Percentiles rank a stretch among this genome's conserved stretches.
Evolutionary conservation across 768 basidiomycete species (phyloP).

Genomic region (Cystofilobasidium ferigula): DNA sequence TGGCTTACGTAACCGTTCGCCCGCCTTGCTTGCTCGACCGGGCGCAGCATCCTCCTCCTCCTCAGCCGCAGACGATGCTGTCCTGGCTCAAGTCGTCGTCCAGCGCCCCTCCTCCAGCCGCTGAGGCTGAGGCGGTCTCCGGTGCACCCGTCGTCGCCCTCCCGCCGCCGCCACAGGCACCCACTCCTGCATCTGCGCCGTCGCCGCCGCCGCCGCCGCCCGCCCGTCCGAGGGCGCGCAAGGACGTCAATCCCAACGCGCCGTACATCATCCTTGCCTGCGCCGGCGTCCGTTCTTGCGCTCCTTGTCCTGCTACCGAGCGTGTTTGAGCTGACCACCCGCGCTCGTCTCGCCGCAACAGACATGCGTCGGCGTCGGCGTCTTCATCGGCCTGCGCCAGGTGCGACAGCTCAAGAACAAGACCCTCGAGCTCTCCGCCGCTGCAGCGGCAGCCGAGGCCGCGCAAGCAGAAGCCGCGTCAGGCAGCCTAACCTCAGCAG

Average conservation of each 20-base stretch:
- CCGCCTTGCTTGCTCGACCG: too few relatives aligned
- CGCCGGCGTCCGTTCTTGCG: not conserved
- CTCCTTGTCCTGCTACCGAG: too few relatives aligned
- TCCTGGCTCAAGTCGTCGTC: not conserved
- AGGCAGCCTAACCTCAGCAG: too few relatives aligned
- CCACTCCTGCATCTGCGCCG: not conserved
- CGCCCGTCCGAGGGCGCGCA: not conserved
- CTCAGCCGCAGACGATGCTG: not conserved
- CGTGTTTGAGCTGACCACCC: not conserved
- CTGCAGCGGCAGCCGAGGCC: not conserved
- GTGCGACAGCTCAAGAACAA: not conserved
- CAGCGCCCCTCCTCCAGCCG: too few relatives aligned
- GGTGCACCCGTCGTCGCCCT: not conserved
- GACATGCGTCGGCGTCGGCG: not conserved
- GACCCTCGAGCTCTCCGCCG: not conserved
- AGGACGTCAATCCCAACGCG: conserved; percentile 3
- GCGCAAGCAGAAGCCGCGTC: not conserved
- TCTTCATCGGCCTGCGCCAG: not conserved
- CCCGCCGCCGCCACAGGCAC: not conserved
- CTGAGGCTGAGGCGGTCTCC: not conserved
- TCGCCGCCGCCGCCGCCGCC: not conserved
- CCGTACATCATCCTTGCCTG: not conserved
- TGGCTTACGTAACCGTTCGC: too few relatives aligned
- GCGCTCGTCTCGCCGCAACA: not conserved
- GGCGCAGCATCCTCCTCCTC: too few relatives aligned